Evolutionary conservation across 768 basidiomycete species (phyloP), one percentile per base, ranked within the genome.

Genomic region (Tephrocybe sp.): DNA sequence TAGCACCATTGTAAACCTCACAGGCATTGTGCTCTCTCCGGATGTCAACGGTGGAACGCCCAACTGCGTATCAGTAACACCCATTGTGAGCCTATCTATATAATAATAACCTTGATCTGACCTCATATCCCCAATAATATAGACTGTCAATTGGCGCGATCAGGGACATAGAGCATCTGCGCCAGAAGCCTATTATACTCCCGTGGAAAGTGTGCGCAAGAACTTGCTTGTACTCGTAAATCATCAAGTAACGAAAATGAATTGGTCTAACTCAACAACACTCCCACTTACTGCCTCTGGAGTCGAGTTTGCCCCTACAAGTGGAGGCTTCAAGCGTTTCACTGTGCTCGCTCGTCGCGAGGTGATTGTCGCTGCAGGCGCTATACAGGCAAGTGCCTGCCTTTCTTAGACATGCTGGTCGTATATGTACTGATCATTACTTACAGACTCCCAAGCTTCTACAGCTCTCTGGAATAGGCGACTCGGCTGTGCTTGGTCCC

Each of bases 381-480:
- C n/a, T n/a, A n/a, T n/a, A n/a, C n/a, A n/a, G 7, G 26, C 7
- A 26, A 3, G n/a, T n/a, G n/a, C n/a, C 7, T 26, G 26, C 7
- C 26, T 26, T 26, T 26, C 7, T 26, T 26, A n/a, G 26, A 26
- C 26, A 26, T 26, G 3, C 7, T 3, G 26, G 26, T 26, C 26
- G 26, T 26, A 26, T 7, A n/a, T n/a, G n/a, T n/a, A 26, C 26
- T 26, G 26, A 26, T 26, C 26, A 26, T 26, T 26, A 26, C 41
- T 19, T 16, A 13, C 33, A 76, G 70, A 72, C 74, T 0, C 78
- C 78, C 4, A 68, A 67, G 1, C 65, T 80, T 9, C 70, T 80
- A 12, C 78, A 82, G 60, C 71, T 79, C 1, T 83, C 81, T 11
- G 83, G 82, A 0, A 77, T 84, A 49, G 83, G 82, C 2, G 79